Conservation (phyloP, 768 basidiomycete genomes). For the Hypholoma fasciculare region DNA sequence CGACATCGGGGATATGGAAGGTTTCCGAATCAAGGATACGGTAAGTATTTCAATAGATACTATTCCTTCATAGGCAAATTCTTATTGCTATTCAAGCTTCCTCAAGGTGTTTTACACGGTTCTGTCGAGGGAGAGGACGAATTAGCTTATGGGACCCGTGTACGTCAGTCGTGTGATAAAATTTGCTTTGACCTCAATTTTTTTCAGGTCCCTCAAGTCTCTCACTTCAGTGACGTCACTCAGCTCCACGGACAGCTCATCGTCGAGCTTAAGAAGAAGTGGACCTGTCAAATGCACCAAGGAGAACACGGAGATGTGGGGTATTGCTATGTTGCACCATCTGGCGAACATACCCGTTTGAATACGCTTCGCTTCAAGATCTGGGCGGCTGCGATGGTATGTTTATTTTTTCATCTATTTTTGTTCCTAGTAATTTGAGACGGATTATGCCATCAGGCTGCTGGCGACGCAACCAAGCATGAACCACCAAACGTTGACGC, state of each 20-base stretch:
- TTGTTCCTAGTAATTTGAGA: not conserved
- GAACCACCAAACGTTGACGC: conserved; percentile 8
- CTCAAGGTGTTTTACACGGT: not conserved
- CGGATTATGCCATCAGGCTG: conserved; percentile 8
- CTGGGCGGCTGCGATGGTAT: conserved; percentile 11
- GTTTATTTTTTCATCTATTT: not conserved
- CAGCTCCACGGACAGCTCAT: conserved; percentile 11
- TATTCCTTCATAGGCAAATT: conserved; percentile 10
- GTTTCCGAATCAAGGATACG: not conserved
- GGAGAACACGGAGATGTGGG: conserved; percentile 13
- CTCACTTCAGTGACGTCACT: not conserved
- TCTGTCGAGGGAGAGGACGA: conserved; percentile 1
- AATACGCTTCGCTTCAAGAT: conserved; percentile 10
- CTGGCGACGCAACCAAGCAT: conserved; percentile 14
- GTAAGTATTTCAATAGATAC: no score
- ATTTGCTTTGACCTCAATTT: not conserved
- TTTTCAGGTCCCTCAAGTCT: conserved; percentile 9
- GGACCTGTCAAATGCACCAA: conserved; percentile 13
- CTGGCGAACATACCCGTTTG: conserved; percentile 9
- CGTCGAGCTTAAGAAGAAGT: conserved; percentile 15
- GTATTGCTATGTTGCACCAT: conserved; percentile 9
- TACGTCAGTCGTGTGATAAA: not conserved
- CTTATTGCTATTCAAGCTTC: not conserved
- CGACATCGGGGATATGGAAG: conserved; percentile 22
- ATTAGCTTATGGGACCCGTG: conserved; percentile 2